Evolutionary conservation across 371 early-diverging fungal genomes (phyloP).

Genomic region (Nosema muscidifuracis): DNA sequence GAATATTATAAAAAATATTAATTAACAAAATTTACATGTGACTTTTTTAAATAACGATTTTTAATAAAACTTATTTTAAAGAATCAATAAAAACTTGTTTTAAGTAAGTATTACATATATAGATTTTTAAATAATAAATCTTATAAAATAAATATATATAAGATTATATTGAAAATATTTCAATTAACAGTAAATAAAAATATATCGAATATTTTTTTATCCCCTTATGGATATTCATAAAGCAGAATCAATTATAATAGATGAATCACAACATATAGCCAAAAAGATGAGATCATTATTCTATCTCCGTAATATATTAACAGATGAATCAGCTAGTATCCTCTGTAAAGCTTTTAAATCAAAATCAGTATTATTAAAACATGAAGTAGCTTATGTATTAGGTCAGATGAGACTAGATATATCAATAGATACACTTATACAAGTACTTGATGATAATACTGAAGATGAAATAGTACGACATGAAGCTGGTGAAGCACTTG

Average conservation of each 20-base stretch:
- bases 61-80: too few relatives aligned
- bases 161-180: too few relatives aligned
- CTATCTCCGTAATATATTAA: slow-evolving; percentile 75
- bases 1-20: too few relatives aligned
- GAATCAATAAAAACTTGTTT: too few relatives aligned
- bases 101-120: too few relatives aligned
- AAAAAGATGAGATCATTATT: slow-evolving; percentile 73
- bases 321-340: slow-evolving; percentile 68
- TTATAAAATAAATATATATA: too few relatives aligned
- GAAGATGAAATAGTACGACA: slow-evolving; percentile 94
- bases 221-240: slow-evolving; percentile 5
- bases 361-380: slow-evolving; percentile 83
- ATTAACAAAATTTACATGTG: too few relatives aligned
- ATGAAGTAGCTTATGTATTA: slow-evolving; percentile 93
- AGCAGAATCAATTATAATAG: not conserved
- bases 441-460: slow-evolving; percentile 67
- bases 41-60: too few relatives aligned
- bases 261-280: slow-evolving; percentile 27
- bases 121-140: too few relatives aligned
- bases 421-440: slow-evolving; percentile 70
- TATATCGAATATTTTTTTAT: too few relatives aligned
- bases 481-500: slow-evolving; percentile 68
- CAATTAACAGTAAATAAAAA: too few relatives aligned
- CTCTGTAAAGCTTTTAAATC: slow-evolving; percentile 70
- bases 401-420: slow-evolving; percentile 80